A percentile compares a stretch with the other conserved stretches of the same genome.
These are phyloP conservation scores for Xylaria sp. DNA, from an alignment of 2,329 filamentous ascomycete genomes.

Conservation along the genomic window DNA sequence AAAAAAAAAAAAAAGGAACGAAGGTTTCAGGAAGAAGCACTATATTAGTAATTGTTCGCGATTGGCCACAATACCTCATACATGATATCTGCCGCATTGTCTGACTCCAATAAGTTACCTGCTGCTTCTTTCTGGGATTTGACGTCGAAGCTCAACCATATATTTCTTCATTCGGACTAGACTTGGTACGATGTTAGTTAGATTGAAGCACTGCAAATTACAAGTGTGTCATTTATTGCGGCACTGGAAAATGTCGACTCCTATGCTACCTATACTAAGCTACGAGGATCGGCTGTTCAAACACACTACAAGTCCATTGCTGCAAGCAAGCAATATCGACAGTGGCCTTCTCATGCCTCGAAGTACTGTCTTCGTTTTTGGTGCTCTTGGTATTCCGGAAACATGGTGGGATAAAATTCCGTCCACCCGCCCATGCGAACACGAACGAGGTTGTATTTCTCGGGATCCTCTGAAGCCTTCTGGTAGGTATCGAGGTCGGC, in stretches of 20 bases:
- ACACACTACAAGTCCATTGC: not conserved
- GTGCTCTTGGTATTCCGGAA: conserved; percentile 42
- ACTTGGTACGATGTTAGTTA: too few species aligned
- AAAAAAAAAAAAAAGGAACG: too few species aligned
- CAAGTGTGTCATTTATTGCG: too few species aligned
- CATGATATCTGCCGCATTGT: too few species aligned
- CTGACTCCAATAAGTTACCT: too few species aligned
- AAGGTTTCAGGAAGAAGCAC: too few species aligned
- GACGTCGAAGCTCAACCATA: too few species aligned
- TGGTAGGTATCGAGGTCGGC: conserved; percentile 41
- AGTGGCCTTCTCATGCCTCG: conserved; percentile 6
- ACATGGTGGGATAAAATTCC: conserved; percentile 43
- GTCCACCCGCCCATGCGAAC: conserved; percentile 44
- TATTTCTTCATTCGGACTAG: too few species aligned
- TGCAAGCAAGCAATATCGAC: not conserved
- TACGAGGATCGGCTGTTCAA: not conserved
- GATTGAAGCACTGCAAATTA: too few species aligned
- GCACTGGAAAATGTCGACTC: not conserved
- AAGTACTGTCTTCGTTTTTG: conserved; percentile 42
- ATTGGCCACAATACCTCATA: too few species aligned
- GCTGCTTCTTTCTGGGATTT: too few species aligned
- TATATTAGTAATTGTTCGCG: too few species aligned
- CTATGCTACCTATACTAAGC: not conserved
- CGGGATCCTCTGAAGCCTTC: conserved; percentile 37
- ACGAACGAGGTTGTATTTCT: conserved; percentile 41